Conservation (phyloP, 306 rosid genomes). For the Fragaria iinumae region DNA sequence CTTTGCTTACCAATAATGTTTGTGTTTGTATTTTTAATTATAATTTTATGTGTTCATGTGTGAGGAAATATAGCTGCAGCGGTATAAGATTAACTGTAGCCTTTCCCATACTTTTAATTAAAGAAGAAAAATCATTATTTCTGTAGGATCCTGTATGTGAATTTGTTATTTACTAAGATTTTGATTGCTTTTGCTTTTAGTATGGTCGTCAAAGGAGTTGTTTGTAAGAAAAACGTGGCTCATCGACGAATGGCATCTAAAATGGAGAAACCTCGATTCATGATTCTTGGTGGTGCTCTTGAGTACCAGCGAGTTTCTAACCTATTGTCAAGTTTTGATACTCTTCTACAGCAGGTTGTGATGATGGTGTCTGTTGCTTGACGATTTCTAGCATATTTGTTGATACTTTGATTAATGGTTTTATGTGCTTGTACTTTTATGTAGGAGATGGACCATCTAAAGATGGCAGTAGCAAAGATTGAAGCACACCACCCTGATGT, state of each 20-base stretch:
- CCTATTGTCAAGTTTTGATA: constrained; percentile 88
- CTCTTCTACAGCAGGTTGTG: constrained; percentile 96
- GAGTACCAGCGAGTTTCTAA: constrained; percentile 93
- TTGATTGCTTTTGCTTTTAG: constrained; percentile 39
- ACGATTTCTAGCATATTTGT: constrained; percentile 22
- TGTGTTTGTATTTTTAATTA: background rate
- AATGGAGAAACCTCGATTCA: constrained; percentile 69
- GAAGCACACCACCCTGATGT: constrained; percentile 77
- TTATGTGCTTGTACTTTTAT: constrained; percentile 22
- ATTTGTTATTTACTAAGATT: constrained; percentile 27
- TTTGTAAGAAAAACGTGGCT: constrained; percentile 94
- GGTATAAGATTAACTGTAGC: background rate
- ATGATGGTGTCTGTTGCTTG: constrained; percentile 30
- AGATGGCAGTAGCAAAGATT: constrained; percentile 97
- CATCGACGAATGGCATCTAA: constrained; percentile 86
- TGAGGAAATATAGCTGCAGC: background rate
- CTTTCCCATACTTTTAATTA: background rate
- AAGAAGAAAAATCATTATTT: background rate
- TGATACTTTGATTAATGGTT: constrained; percentile 6
- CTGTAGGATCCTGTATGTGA: constrained; percentile 5
- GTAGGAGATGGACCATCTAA: constrained; percentile 96
- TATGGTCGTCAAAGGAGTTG: constrained; percentile 86
- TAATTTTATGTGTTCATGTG: background rate
- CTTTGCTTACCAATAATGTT: background rate
- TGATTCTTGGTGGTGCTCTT: constrained; percentile 97